A percentile compares a stretch with the other conserved stretches of the same genome.
Conservation (phyloP, 83 land plant genomes). For the Picea abies region DNA sequence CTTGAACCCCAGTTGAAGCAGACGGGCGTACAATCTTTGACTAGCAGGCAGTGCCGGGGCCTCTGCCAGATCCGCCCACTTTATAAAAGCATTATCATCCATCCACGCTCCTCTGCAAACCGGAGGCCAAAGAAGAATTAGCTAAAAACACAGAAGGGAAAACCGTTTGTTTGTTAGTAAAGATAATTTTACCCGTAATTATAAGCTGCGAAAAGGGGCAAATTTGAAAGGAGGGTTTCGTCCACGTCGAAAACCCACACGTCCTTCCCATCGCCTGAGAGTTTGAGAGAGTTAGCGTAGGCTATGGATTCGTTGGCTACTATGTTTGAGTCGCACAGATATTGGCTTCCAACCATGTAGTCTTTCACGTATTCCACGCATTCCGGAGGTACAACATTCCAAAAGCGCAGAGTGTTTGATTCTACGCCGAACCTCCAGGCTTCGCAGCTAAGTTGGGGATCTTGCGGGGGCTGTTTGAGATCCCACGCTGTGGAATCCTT, state of each 20-base stretch:
- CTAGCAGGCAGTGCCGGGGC: slow-evolving; percentile 62
- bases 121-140: too few species aligned
- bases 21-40: slow-evolving; percentile 54
- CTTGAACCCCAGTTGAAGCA: slow-evolving; percentile 49
- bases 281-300: slow-evolving; percentile 29
- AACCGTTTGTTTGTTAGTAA: too few species aligned
- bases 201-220: slow-evolving; percentile 44
- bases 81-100: slow-evolving; percentile 44
- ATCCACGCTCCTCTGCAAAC: slow-evolving; percentile 59
- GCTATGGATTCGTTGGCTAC: slow-evolving; percentile 40
- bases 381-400: slow-evolving; percentile 43
- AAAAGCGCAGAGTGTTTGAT: slow-evolving; percentile 38
- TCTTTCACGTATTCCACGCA: slow-evolving; percentile 40
- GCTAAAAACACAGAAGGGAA: too few species aligned
- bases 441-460: slow-evolving; percentile 18
- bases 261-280: slow-evolving; percentile 42
- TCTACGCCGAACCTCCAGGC: slow-evolving; percentile 58
- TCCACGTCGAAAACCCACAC: slow-evolving; percentile 74
- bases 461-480: too few species aligned
- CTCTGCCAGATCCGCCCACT: slow-evolving; percentile 66
- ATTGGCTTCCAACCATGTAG: slow-evolving; percentile 37
- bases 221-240: slow-evolving; percentile 68
- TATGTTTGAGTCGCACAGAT: slow-evolving; percentile 29
- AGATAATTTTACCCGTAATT: slow-evolving; percentile 38
- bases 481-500: too few species aligned